phyloP scores from a whole-genome alignment of 2,329 filamentous ascomycete genomes.

The Xylariaceae sp. region DNA sequence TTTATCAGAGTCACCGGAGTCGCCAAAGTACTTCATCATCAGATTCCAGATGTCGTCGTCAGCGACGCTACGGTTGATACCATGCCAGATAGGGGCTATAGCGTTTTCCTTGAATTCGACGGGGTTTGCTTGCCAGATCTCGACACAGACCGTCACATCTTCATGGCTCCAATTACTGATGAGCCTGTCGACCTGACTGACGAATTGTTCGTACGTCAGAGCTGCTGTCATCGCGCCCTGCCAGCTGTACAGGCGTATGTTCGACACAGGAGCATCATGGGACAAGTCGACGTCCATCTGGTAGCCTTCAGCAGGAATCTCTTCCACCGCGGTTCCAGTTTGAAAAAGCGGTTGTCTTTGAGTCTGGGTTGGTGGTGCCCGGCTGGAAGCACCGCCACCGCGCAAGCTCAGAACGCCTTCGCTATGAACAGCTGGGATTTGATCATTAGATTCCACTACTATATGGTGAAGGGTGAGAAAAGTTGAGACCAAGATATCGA shows the following conservation, averaged over 20 bases:
- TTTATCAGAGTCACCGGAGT: background rate
- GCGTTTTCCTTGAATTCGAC: background rate
- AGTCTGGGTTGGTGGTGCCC: background rate
- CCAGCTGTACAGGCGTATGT: conserved; percentile 16
- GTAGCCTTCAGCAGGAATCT: background rate
- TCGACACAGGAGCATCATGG: background rate
- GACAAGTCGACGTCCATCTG: conserved; percentile 2
- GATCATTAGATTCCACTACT: conserved; percentile 2
- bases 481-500: background rate
- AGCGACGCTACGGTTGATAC: background rate
- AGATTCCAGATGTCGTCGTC: conserved; percentile 10
- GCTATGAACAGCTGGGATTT: background rate
- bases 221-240: conserved; percentile 11
- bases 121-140: conserved; percentile 16
- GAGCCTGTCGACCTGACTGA: conserved; percentile 16
- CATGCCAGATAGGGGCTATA: conserved; percentile 13
- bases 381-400: conserved; percentile 13
- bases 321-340: background rate
- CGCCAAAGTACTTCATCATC: conserved; percentile 13
- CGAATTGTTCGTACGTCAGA: conserved; percentile 8
- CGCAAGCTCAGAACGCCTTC: conserved; percentile 10
- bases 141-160: conserved; percentile 19
- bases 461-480: background rate
- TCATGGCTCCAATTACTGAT: conserved; percentile 9
- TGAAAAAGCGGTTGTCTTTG: background rate